Evolutionary conservation across 1,284 basidiomycete genomes (phyloP), one percentile per base, ranked within the genome.

Genomic region (Boletus sp.): DNA sequence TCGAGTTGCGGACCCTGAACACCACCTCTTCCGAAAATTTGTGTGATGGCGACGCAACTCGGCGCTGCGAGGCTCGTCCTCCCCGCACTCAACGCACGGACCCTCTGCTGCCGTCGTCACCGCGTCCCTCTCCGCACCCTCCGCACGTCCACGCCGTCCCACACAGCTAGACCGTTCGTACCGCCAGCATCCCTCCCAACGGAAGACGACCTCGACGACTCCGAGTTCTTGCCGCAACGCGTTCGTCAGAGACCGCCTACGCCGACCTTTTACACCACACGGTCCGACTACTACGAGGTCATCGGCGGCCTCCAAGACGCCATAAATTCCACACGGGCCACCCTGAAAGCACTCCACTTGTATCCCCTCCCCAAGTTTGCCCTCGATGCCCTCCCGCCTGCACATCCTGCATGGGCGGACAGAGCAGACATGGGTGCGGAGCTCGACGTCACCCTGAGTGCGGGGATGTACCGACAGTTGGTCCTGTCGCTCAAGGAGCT

Each of bases 261-360:
- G 2, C 77, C 88, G 14, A 81, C 82, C 42, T 94, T 93, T 72
- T 96, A 90, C 71, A 92, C 92, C n/a, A 87, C 83, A n/a, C 82
- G 85, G 38, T 74, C 88, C 0, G 72, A 74, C 27, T 92, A 85
- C 72, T 84, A 85, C 64, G 88, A 93, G 68, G 78, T 84, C 48
- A 69, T 94, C 34, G 71, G 75, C 23, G 69, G 76, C 38, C 78
- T 95, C 16, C 83, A 92, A 60, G 72, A 72, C 17, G 82, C 87
- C 34, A 74, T 89, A 16, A 68, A 75, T 26, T 69, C 76, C 36
- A 73, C 83, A 3, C 80, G 83, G 32, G 63, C 69, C 2, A 75
- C 78, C 5, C 78, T 96, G 19, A 81, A 81, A 52, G 68, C 73
- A 20, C 72, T 84, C 34, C 77, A 89, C 55, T 77, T 95, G 19